Evolutionary conservation across 345 rosid species (phyloP).

Genomic region (Zanthoxylum bungeanum): DNA sequence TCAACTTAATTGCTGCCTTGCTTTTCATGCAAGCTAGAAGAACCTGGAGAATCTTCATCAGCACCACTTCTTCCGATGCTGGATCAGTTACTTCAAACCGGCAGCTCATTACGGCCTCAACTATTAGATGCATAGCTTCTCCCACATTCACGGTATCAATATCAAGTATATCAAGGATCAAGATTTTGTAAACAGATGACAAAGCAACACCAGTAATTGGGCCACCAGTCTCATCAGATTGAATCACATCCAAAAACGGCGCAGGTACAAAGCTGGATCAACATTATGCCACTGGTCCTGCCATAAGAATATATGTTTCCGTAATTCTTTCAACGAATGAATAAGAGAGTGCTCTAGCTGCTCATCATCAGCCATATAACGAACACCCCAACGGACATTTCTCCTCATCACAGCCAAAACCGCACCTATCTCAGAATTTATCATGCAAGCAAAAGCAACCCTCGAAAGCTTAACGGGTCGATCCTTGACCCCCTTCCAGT

Average conservation of each 20-base stretch:
- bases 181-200: conserved; percentile 70
- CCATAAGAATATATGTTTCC: conserved; percentile 64
- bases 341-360: conserved; percentile 71
- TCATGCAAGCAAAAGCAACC: conserved; percentile 56
- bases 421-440: conserved; percentile 67
- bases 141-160: conserved; percentile 53
- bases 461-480: conserved; percentile 30
- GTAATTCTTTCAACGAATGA: conserved; percentile 62
- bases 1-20: conserved; percentile 57
- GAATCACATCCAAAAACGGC: conserved; percentile 72
- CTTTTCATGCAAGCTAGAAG: conserved; percentile 75
- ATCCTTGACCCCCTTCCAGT: conserved; percentile 33
- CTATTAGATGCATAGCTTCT: conserved; percentile 61
- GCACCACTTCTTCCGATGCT: conserved; percentile 72
- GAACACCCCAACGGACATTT: conserved; percentile 72
- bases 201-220: conserved; percentile 80
- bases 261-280: conserved; percentile 55
- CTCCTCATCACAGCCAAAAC: conserved; percentile 83
- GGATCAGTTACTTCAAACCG: conserved; percentile 79
- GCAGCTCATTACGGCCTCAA: conserved; percentile 67
- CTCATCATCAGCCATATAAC: conserved; percentile 53
- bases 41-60: conserved; percentile 84
- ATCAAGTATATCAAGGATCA: conserved; percentile 57
- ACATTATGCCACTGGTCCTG: conserved; percentile 46
- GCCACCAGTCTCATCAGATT: conserved; percentile 75